phyloP scores from a whole-genome alignment of 345 rosid genomes.

The Populus alba region DNA sequence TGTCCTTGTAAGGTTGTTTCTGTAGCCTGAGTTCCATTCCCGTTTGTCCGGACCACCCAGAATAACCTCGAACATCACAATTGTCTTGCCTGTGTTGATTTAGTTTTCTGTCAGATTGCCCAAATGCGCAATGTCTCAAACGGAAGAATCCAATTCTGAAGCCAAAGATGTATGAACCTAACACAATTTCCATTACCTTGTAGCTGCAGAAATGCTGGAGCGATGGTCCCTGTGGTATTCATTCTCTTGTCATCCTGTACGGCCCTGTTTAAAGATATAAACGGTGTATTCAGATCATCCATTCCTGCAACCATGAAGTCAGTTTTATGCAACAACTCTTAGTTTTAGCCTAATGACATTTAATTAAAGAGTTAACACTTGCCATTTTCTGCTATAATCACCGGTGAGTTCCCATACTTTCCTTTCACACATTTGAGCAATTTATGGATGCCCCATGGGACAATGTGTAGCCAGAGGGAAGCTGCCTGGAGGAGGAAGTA shows the following conservation, averaged over 20 bases:
- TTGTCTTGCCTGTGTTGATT: conserved; percentile 49
- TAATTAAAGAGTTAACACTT: conserved; percentile 5
- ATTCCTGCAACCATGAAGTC: conserved; percentile 49
- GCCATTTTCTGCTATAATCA: conserved; percentile 79
- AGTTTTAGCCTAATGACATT: background rate
- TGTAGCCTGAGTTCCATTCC: conserved; percentile 95
- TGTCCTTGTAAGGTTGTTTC: conserved; percentile 69
- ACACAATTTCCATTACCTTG: conserved; percentile 37
- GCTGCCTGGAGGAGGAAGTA: conserved; percentile 69
- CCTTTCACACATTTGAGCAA: conserved; percentile 62
- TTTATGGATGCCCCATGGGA: conserved; percentile 80
- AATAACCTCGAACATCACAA: conserved; percentile 68
- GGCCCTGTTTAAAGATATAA: conserved; percentile 52
- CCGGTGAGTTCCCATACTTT: conserved; percentile 70
- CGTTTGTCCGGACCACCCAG: conserved; percentile 91
- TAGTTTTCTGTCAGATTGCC: conserved; percentile 1
- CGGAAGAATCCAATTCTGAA: background rate
- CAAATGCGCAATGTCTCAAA: background rate
- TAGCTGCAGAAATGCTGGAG: conserved; percentile 82
- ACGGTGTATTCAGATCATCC: conserved; percentile 72
- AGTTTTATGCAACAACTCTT: background rate
- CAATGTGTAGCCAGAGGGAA: conserved; percentile 80
- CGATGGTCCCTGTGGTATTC: conserved; percentile 78
- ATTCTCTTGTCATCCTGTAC: conserved; percentile 72
- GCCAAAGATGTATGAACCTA: background rate